These are phyloP conservation scores for Heliamphora pulchella DNA, from an alignment of 179 eudicot species.

Conservation along the genomic window DNA sequence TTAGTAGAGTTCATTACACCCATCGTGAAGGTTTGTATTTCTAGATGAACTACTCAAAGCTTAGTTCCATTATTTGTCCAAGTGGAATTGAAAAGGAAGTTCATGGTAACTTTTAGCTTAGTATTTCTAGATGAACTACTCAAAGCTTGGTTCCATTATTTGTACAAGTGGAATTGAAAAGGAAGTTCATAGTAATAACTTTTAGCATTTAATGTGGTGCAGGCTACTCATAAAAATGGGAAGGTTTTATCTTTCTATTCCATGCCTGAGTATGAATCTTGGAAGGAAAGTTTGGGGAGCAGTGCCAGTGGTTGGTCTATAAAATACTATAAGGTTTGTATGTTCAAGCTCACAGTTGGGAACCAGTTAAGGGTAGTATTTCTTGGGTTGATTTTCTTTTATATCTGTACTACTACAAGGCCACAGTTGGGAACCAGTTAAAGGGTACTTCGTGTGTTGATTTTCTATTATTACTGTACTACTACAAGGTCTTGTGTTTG, in stretches of 20 bases:
- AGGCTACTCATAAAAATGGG: slow-evolving; percentile 51
- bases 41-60: neutral
- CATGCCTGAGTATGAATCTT: slow-evolving; percentile 77
- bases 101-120: slow-evolving; percentile 8
- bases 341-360: neutral
- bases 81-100: neutral
- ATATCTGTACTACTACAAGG: neutral
- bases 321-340: slow-evolving; percentile 81
- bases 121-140: neutral
- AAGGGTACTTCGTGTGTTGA: neutral
- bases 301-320: slow-evolving; percentile 62
- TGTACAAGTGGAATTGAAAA: neutral
- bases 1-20: slow-evolving; percentile 81
- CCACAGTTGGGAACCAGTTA: neutral
- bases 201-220: slow-evolving; percentile 12
- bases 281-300: slow-evolving; percentile 48
- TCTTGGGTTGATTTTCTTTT: neutral
- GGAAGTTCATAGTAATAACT: neutral
- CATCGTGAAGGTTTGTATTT: slow-evolving; percentile 57
- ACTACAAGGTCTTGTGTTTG: too few species aligned
- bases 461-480: neutral
- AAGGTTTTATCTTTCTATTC: slow-evolving; percentile 52
- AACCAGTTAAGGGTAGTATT: neutral
- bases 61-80: neutral
- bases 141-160: neutral